Evolutionary conservation across 805 yeast species (phyloP).

Genomic region (Nakazawaea anatomiae): DNA sequence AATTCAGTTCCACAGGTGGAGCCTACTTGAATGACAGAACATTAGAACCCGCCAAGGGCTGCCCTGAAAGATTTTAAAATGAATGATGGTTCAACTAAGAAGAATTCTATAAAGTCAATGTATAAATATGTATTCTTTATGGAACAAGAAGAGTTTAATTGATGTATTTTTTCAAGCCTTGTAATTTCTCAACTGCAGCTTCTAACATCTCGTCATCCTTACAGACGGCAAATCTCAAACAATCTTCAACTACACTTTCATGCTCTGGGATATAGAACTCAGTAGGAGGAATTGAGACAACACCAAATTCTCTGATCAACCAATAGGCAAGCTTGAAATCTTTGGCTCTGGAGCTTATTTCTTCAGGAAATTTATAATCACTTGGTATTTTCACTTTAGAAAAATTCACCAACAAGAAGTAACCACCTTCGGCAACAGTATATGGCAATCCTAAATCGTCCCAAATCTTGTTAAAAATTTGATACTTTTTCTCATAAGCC

Average conservation of each 20-base stretch:
- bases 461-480: constrained; percentile 67
- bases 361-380: constrained; percentile 67
- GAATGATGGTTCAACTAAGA: neutral
- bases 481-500: constrained; percentile 66
- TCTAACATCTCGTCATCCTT: constrained; percentile 78
- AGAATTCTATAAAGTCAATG: too few relatives aligned
- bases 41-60: constrained; percentile 69
- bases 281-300: constrained; percentile 96
- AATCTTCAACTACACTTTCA: constrained; percentile 73
- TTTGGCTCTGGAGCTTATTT: constrained; percentile 59
- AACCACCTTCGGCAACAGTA: constrained; percentile 89
- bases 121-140: too few relatives aligned
- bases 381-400: constrained; percentile 74
- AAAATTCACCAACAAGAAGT: constrained; percentile 85
- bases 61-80: constrained; percentile 72
- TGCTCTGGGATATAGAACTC: constrained; percentile 76
- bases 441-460: constrained; percentile 87
- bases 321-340: constrained; percentile 90
- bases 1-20: constrained; percentile 41
- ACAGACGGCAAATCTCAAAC: constrained; percentile 92
- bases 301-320: constrained; percentile 89
- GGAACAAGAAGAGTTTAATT: constrained; percentile 9
- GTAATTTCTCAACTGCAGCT: constrained; percentile 75
- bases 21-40: constrained; percentile 35
- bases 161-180: constrained; percentile 62